Conservation (phyloP, 2,329 filamentous ascomycete genomes). For the Claviceps sp. region DNA sequence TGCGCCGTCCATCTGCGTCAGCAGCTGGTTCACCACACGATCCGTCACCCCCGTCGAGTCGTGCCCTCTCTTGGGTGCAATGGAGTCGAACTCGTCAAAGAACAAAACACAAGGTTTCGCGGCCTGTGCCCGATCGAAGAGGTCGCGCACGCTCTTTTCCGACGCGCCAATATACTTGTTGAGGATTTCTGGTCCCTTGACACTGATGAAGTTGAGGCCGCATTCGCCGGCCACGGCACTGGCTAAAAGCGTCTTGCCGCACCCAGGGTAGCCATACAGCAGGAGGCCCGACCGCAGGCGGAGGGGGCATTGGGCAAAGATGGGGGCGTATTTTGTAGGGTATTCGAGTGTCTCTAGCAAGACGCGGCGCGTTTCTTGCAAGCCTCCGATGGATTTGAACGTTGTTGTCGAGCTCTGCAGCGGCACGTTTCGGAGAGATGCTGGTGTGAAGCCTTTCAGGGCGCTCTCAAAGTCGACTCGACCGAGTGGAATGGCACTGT, state of each 20-base stretch:
- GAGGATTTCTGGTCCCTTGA: conserved; percentile 94
- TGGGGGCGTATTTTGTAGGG: conserved; percentile 93
- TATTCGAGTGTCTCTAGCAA: conserved; percentile 92
- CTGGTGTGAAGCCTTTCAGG: conserved; percentile 84
- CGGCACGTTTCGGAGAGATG: conserved; percentile 86
- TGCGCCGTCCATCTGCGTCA: conserved; percentile 98
- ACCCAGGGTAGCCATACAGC: conserved; percentile 89
- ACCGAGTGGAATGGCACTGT: conserved; percentile 46
- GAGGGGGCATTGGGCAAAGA: conserved; percentile 90
- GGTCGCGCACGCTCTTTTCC: conserved; percentile 87
- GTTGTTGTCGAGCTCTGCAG: conserved; percentile 86
- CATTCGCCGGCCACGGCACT: conserved; percentile 97
- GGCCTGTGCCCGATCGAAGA: conserved; percentile 85
- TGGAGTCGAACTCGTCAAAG: conserved; percentile 97
- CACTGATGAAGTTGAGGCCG: conserved; percentile 93
- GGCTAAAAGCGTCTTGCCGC: conserved; percentile 89
- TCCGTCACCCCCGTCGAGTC: conserved; percentile 98
- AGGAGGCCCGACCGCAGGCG: conserved; percentile 87
- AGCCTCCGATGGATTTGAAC: conserved; percentile 82
- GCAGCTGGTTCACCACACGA: conserved; percentile 90
- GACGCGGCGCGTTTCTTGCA: conserved; percentile 76
- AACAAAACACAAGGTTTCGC: conserved; percentile 90
- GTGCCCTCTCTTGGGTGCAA: conserved; percentile 91
- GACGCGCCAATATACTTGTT: conserved; percentile 99
- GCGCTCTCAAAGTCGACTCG: conserved; percentile 71